These are phyloP conservation scores for Globisporangium spinosum DNA, from an alignment of 352 stramenopile genomes.

Conservation along the genomic window DNA sequence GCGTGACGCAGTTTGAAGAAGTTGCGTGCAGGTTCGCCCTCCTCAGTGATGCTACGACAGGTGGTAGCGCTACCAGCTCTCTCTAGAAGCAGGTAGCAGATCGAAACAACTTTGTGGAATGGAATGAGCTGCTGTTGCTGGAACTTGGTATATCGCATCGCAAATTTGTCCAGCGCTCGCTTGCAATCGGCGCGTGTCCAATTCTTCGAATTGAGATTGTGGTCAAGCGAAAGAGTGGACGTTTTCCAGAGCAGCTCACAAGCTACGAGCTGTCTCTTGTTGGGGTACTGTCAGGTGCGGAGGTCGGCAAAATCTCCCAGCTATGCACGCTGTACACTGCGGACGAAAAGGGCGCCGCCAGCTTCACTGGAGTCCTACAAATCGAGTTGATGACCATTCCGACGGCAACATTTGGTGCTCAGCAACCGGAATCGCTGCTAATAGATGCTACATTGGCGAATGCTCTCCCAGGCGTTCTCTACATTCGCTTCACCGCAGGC, in stretches of 20 bases:
- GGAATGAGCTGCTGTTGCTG: slow-evolving; percentile 23
- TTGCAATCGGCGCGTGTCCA: slow-evolving; percentile 28
- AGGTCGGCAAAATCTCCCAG: slow-evolving; percentile 9
- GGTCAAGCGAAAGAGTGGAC: slow-evolving; percentile 19
- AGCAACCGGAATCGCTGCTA: not conserved
- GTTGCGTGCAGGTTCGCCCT: slow-evolving; percentile 16
- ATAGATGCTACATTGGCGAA: not conserved
- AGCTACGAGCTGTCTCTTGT: slow-evolving; percentile 24
- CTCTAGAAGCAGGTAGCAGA: slow-evolving; percentile 7
- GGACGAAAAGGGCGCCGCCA: not conserved
- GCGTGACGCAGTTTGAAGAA: slow-evolving; percentile 3
- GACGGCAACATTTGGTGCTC: not conserved
- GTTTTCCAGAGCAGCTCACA: slow-evolving; percentile 29
- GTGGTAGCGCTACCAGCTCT: not conserved
- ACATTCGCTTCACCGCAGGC: slow-evolving; percentile 36
- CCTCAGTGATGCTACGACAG: not conserved
- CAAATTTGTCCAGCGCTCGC: slow-evolving; percentile 19
- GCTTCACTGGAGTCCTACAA: slow-evolving; percentile 18
- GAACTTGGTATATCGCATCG: slow-evolving; percentile 15
- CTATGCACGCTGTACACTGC: slow-evolving; percentile 22
- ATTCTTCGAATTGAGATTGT: slow-evolving; percentile 36
- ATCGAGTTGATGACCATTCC: slow-evolving; percentile 12
- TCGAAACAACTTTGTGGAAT: slow-evolving; percentile 10
- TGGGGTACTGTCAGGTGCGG: slow-evolving; percentile 8
- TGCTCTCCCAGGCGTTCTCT: slow-evolving; percentile 29